Percentiles rank a stretch among this genome's conserved stretches.
These are phyloP conservation scores for Ophiocordyceps camponoti-floridani DNA, from an alignment of 2,329 filamentous ascomycete species.

Conservation along the genomic window DNA sequence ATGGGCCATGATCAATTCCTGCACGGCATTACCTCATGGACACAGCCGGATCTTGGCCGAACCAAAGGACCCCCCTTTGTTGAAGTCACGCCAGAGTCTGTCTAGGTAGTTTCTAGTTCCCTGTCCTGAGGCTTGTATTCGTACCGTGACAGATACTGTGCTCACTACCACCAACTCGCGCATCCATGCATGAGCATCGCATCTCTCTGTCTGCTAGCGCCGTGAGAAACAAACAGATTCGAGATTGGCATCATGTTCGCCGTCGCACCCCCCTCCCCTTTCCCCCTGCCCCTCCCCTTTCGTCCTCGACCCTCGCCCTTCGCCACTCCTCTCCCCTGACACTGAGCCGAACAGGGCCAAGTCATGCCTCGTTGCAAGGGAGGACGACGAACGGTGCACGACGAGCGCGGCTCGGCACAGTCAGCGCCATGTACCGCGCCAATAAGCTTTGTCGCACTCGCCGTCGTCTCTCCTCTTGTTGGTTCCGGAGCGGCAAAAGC, in stretches of 20 bases:
- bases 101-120: too few relatives aligned
- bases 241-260: not conserved
- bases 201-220: not conserved
- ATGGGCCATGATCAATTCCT: not conserved
- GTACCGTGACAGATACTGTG: too few relatives aligned
- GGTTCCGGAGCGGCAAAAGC: not conserved
- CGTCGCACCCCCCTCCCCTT: not conserved
- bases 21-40: constrained; percentile 5
- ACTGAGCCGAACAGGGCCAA: not conserved
- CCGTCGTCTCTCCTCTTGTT: not conserved
- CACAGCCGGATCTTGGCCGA: constrained; percentile 1
- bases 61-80: not conserved
- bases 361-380: not conserved
- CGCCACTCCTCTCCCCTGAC: not conserved
- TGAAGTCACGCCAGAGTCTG: too few relatives aligned
- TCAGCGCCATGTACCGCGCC: not conserved
- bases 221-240: not conserved
- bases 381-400: not conserved
- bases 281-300: too few relatives aligned
- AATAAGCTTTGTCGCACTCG: not conserved
- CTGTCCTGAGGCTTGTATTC: too few relatives aligned
- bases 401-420: not conserved
- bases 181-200: not conserved
- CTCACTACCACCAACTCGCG: not conserved
- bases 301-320: too few relatives aligned